Evolutionary conservation across 768 basidiomycete genomes (phyloP), one percentile per base, ranked within the genome.

Genomic region (Tricholoma saponaceum): DNA sequence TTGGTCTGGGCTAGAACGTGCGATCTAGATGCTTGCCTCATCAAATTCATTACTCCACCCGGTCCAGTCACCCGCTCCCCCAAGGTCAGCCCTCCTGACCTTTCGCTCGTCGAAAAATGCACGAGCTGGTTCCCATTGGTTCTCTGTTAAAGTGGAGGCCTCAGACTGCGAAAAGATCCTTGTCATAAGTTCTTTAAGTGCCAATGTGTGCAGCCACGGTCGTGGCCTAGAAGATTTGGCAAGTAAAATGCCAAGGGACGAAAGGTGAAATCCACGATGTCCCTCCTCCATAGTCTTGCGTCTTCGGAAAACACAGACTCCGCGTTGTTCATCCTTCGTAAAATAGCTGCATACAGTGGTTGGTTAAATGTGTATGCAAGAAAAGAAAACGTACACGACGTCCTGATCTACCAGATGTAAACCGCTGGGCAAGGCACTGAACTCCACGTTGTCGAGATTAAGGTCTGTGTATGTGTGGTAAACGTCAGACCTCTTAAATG

Each of bases 371-470:
- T n/a, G 14, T 52, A 41, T 9, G 47, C 41, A 47, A 52, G 51
- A 47, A 4, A 33, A 49, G 13, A 55, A 44, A 20, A 37, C 87
- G 65, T 69, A 92, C 89, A 94, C 80, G 23, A 90, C 84, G 66
- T 93, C 91, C 33, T 81, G 79, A 62, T 92, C 90, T 22, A 93
- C 82, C 0, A 86, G 74, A 69, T 94, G 92, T 4, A 94, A 74
- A 1, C 91, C 91, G 60, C 90, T 92, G 0, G 92, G 92, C 10
- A 94, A 77, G 5, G 84, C 83, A 62, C 82, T 91, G 69, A 92
- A 94, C 69, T 93, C 92, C 53, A 93, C 77, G 63, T 83, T 78
- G 26, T 85, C 83, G 16, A 92, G 77, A 60, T 77, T 80, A 54
- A 90, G 66, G 66, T 86, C 90, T 90, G 62, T 49, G n/a, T 33